These are phyloP conservation scores for Evernia prunastri DNA, from an alignment of 495 filamentous ascomycete species.

Conservation along the genomic window DNA sequence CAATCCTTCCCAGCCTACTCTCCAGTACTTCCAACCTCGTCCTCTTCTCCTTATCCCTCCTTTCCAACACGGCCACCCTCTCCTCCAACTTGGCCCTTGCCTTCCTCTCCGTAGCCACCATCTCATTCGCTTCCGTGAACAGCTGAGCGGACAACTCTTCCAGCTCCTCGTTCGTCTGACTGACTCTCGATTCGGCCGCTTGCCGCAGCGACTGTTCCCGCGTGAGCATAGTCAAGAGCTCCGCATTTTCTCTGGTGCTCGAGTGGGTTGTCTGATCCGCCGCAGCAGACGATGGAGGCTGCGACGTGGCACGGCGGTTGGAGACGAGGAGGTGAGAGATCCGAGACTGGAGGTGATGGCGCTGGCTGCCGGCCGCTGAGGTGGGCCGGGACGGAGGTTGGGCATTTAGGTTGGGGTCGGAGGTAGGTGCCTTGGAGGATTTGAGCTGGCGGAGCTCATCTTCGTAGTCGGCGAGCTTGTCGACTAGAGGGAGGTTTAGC, in stretches of 20 bases:
- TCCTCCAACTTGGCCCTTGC: slow-evolving; percentile 75
- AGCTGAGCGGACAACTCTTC: slow-evolving; percentile 82
- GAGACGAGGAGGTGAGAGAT: slow-evolving; percentile 30
- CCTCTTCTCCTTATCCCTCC: slow-evolving; percentile 63
- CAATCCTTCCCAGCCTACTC: slow-evolving; percentile 71
- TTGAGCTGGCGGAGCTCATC: slow-evolving; percentile 70
- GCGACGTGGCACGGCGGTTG: slow-evolving; percentile 40
- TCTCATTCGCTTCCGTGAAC: slow-evolving; percentile 93
- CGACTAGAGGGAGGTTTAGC: slow-evolving; percentile 36
- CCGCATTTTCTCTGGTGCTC: slow-evolving; percentile 33
- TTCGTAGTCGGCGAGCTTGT: slow-evolving; percentile 92
- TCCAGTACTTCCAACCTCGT: slow-evolving; percentile 67
- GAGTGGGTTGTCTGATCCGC: slow-evolving; percentile 26
- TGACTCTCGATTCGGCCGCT: slow-evolving; percentile 67
- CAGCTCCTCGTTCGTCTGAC: slow-evolving; percentile 67
- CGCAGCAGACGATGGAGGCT: slow-evolving; percentile 41
- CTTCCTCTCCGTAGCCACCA: slow-evolving; percentile 86
- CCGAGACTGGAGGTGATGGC: slow-evolving; percentile 18
- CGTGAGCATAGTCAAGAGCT: slow-evolving; percentile 62
- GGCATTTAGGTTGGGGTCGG: slow-evolving; percentile 29
- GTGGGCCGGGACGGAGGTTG: slow-evolving; percentile 36
- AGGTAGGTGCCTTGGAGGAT: slow-evolving; percentile 32
- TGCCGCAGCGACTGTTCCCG: slow-evolving; percentile 65
- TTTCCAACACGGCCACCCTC: slow-evolving; percentile 60
- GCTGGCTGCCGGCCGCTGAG: slow-evolving; percentile 41